Evolutionary conservation across 805 yeast genomes (phyloP), one percentile per base, ranked within the genome.

Genomic region (Wickerhamiella allomyrinae): DNA sequence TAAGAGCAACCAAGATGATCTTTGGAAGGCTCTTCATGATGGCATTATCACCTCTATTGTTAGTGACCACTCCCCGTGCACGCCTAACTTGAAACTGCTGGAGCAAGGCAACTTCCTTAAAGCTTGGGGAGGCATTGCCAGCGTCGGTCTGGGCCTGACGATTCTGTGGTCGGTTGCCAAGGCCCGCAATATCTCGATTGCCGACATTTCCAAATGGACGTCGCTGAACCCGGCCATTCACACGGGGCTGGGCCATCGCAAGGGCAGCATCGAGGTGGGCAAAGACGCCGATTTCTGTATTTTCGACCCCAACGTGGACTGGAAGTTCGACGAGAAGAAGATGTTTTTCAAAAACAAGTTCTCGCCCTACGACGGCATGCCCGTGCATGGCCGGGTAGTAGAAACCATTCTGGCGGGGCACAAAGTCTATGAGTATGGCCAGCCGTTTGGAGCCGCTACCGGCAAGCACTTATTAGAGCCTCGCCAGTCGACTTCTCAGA

Each of bases 81-180:
- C 95, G 0, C 95, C 96, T 0, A 83, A 84, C 47, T 66, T 87
- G 55, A 87, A 87, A 61, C 80, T 81, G 19, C 66, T 86, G 41
- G 79, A 76, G 13, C 69, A 73, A 44, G 96, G 96, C 34, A 95
- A 89, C 57, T 87, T 87, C 60, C 75, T 85, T 56, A 71, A 76
- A 33, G 94, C 96, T 2, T 87, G 97, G 97, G 97, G 96, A 36
- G 97, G 97, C 17, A 84, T 87, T 33, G 71, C 94, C 2, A 82
- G 94, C 1, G 91, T 87, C 29, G 97, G 97, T 0, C 73, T 89
- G 33, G 96, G 96, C 0, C 68, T 87, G 37, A 80, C 94, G 0
- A 69, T 86, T 29, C 60, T 87, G 41, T 77, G 73, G 68, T 82
- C 95, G 1, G 48, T 79, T 52, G 85, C 65, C 25, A 53, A 56